Base-by-base conservation (phyloP, 2,329 filamentous ascomycete genomes). In the Harringtonia lauricola region DNA sequence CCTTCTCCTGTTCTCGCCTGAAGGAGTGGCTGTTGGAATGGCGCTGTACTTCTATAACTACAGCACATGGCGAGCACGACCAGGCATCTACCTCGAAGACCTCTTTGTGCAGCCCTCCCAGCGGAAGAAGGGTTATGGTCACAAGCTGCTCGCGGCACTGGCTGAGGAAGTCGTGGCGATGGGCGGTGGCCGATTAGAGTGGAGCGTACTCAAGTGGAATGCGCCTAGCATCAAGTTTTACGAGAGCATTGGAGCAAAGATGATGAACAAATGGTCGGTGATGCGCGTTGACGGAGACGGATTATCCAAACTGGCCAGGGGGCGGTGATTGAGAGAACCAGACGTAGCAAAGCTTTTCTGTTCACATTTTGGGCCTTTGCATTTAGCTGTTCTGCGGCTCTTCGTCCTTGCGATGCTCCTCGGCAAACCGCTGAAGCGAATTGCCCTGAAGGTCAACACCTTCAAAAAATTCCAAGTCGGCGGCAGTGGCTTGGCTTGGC, bases 31-130 rank as follows among this genome's bases (percentile, higher is more conserved):
- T 1, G 84, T 78, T 0, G 87, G 83, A 39, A 86, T 95, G 75
- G 88, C 88, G 1, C 65, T 95, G 34, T 95, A 88, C 66, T 96
- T 94, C 62, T 88, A 90, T 71, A 96, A 90, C 65, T 96, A 95
- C 65, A 87, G 81, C 57, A 95, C 90, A 1, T 96, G 92, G 92
- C 77, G 84, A 9, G 77, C 84, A n/a, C 76, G 76, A 37, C 79
- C 89, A 0, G 90, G 90, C 3, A 84, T 98, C 57, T 95, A 94
- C 62, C 79, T 96, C 31, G 90, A 96, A 62, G 90, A 96, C 58
- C 68, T 96, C n/a, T 95, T 82, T 56, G 86, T 98, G 34, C 72
- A 79, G 53, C 72, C 79, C 1, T 66, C 67, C 36, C 79, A 83
- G 54, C 71, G 92, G 4, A 81, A 81, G 29, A 76, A 76, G 48